Conservation (phyloP, 495 filamentous ascomycete species). For the Letharia columbiana region DNA sequence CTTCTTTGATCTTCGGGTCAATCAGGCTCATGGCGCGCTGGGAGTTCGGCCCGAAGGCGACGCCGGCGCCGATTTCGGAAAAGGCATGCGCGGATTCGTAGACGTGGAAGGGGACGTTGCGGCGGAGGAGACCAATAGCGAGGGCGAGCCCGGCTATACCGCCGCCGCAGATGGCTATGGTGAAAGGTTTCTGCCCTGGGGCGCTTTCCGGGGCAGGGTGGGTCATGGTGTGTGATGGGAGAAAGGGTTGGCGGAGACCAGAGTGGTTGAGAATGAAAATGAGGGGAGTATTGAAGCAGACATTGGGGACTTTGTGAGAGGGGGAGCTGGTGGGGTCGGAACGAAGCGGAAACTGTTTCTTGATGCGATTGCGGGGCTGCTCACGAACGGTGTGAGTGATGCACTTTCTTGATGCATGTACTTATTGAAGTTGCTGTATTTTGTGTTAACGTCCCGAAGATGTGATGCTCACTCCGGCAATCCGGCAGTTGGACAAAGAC, state of each 20-base stretch:
- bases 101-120: constrained; percentile 38
- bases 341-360: no score
- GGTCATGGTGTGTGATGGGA: background rate
- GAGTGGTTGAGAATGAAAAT: background rate
- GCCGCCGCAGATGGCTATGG: constrained; percentile 35
- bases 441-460: no score
- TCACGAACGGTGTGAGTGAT: no score
- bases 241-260: background rate
- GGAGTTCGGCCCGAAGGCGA: constrained; percentile 53
- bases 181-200: constrained; percentile 26
- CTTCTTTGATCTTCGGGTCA: constrained; percentile 38
- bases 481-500: no score
- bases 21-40: constrained; percentile 47
- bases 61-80: constrained; percentile 53
- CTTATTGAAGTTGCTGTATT: no score
- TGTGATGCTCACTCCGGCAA: no score
- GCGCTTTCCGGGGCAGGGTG: background rate
- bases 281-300: background rate
- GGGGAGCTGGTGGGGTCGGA: no score
- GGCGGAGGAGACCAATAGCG: constrained; percentile 31
- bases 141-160: constrained; percentile 34
- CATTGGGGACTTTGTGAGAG: background rate
- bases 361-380: no score
- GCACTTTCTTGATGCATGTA: no score
- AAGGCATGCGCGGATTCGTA: constrained; percentile 46